Base-by-base conservation (phyloP, 2,329 filamentous ascomycete genomes). In the Ophiocordyceps camponoti-saundersi region DNA sequence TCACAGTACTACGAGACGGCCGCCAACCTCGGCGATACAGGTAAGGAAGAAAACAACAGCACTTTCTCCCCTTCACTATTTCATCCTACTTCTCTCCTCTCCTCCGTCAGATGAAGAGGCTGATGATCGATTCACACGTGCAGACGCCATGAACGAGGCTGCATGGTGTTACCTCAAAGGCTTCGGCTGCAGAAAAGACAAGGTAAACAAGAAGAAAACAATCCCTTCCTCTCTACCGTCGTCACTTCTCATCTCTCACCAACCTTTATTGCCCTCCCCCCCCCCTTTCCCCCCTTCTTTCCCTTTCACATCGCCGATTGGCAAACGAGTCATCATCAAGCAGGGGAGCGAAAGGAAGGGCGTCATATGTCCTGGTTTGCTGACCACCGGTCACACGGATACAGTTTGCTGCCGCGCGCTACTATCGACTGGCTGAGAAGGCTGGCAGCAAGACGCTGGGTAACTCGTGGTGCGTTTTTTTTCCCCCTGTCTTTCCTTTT, bases 111-210 rank as follows among this genome's bases (percentile, higher is more conserved):
- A 16, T 6, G 8, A 23, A 5, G 26, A 10, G 10, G 12, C 6
- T 6, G 12, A 30, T 30, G 12, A 30, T 12, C 29, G 6, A 6
- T 12, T 6, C 29, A 6, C 29, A 5, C 13, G 11, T 32, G 41
- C 55, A 80, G 92, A 98, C 68, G 92, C 89, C 48, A 95, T 96
- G 89, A 95, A 95, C 60, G 90, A 96, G 65, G 82, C 82, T 47
- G 92, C 81, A 34, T 94, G 88, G 87, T 98, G 92, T 69, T 96
- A 92, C 71, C 65, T 93, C 26, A 84, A 95, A 61, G 92, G 92
- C n/a, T 95, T 94, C 65, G 92, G 92, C 32, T 90, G 88, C 59
- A 92, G 88, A 64, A 98, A 96, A 65, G 89, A 98, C 70, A 96
- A 95, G 85, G 90, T 95, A 73, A 13, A 32, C n/a, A n/a, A n/a